These are phyloP conservation scores for Microstroma glucosiphilum DNA, from an alignment of 1,284 basidiomycete species.

Conservation along the genomic window DNA sequence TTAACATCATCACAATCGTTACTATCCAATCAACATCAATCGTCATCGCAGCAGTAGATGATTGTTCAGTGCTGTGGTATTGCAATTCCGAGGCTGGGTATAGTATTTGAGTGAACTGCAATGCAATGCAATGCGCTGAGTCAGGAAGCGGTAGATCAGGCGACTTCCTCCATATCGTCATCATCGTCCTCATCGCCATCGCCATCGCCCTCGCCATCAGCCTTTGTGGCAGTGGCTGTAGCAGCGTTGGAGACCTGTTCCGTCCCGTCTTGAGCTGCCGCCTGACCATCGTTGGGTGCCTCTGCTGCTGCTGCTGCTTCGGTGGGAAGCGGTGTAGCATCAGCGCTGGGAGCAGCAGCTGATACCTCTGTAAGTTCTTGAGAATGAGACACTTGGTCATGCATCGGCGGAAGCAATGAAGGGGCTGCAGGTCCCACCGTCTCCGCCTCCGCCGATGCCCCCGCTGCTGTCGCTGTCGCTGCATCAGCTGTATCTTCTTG, in stretches of 20 bases:
- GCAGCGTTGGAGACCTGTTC: no score
- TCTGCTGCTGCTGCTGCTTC: neutral
- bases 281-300: neutral
- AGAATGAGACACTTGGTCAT: neutral
- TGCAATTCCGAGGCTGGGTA: no score
- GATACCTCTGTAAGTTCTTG: neutral
- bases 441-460: no score
- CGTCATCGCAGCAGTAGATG: no score
- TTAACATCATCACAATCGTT: no score
- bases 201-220: neutral
- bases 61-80: no score
- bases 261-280: neutral
- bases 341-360: neutral
- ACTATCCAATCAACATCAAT: no score
- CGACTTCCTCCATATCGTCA: conserved; percentile 4
- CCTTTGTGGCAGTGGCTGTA: neutral
- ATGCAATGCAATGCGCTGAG: no score
- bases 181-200: neutral
- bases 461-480: neutral
- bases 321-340: neutral
- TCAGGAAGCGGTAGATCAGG: no score
- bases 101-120: no score
- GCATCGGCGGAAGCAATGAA: neutral
- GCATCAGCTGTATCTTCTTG: neutral
- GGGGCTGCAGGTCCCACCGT: conserved; percentile 1